Conservation (phyloP, 2,329 filamentous ascomycete genomes). For the Onygenales sp. region DNA sequence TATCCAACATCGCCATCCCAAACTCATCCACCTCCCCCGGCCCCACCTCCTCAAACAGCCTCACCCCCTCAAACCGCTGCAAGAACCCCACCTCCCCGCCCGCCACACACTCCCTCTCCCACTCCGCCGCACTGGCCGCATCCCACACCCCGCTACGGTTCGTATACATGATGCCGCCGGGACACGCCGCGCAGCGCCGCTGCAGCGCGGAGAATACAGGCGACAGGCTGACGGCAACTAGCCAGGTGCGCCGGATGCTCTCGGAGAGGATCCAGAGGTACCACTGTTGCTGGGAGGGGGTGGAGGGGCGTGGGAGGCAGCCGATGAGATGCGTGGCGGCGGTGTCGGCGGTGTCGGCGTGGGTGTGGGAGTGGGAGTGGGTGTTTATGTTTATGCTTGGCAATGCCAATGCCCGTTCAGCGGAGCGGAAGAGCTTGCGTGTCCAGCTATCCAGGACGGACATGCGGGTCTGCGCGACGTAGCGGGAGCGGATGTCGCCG, state of each 20-base stretch:
- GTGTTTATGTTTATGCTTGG: background rate
- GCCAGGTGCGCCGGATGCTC: background rate
- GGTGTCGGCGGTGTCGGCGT: background rate
- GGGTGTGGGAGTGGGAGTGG: background rate
- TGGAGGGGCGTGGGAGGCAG: too few species aligned
- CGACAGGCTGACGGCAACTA: background rate
- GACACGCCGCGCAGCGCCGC: background rate
- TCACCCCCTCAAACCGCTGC: background rate
- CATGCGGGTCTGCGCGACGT: slow-evolving; percentile 28
- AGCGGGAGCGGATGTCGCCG: slow-evolving; percentile 34
- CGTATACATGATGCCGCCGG: background rate
- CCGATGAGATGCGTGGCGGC: background rate
- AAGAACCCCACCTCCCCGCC: background rate
- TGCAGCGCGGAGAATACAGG: background rate
- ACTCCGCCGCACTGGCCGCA: background rate
- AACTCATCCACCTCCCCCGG: background rate
- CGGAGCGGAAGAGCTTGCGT: slow-evolving; percentile 1
- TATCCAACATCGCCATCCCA: background rate
- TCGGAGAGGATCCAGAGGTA: background rate
- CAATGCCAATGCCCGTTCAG: background rate
- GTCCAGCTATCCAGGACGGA: slow-evolving; percentile 3
- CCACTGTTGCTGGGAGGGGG: background rate
- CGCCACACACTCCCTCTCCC: background rate
- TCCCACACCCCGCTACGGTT: background rate
- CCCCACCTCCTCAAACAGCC: background rate